Conservation (phyloP, 2,329 filamentous ascomycete genomes). For the Gyromitra esculenta region DNA sequence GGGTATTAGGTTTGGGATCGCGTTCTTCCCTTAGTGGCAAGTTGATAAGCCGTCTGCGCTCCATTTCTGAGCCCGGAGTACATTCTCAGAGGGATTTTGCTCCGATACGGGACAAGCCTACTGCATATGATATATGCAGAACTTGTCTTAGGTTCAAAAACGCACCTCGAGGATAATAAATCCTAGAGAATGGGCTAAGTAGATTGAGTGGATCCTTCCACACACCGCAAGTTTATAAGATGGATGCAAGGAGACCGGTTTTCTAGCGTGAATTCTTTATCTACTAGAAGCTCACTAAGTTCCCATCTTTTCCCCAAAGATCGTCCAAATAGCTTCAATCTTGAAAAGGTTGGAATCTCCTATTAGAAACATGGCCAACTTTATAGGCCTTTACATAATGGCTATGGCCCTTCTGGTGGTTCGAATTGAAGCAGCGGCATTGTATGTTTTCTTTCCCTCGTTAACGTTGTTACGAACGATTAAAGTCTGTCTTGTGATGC, state of each 20-base stretch:
- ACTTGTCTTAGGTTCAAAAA: constrained; percentile 3
- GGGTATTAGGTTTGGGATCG: neutral
- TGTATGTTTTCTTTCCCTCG: constrained; percentile 16
- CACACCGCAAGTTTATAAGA: constrained; percentile 29
- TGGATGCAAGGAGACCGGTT: constrained; percentile 33
- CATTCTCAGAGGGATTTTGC: neutral
- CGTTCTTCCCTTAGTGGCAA: constrained; percentile 4
- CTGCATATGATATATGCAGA: constrained; percentile 3
- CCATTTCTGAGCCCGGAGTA: constrained; percentile 1
- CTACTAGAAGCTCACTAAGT: neutral
- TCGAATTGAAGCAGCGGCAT: constrained; percentile 30
- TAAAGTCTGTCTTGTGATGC: neutral
- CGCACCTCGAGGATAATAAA: neutral
- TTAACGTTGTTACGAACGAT: neutral
- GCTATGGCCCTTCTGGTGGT: constrained; percentile 21
- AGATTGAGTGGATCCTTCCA: neutral
- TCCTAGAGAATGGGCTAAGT: neutral
- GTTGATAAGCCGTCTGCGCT: neutral
- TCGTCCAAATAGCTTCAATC: constrained; percentile 14
- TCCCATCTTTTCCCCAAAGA: neutral
- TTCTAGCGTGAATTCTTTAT: constrained; percentile 17
- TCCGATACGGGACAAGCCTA: constrained; percentile 5
- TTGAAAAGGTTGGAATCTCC: neutral
- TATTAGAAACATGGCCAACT: constrained; percentile 15
- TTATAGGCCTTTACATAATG: constrained; percentile 21